Evolutionary conservation across 495 filamentous ascomycete species (phyloP), one percentile per base, ranked within the genome.

Genomic region (Penicillium soppii): DNA sequence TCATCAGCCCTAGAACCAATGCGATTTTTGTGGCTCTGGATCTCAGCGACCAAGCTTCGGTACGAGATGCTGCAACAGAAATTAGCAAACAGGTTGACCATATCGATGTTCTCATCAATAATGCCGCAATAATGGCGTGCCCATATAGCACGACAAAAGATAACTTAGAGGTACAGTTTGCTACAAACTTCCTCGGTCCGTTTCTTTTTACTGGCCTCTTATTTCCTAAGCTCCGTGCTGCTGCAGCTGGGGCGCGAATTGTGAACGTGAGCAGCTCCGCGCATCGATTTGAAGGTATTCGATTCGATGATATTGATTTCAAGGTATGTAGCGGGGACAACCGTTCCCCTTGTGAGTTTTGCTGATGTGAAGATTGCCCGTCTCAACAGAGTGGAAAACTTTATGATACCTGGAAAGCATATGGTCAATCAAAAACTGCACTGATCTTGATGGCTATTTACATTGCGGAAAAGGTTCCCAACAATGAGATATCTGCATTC

Each of bases 401-500:
- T 12, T 40, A 40, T 22, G 37, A 40, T 13, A 40, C 37, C 9
- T 40, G 37, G 37, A 40, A 40, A 40, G 37, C 37, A 40, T 40
- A 40, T 22, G 37, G 37, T 19, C 37, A 40, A 22, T 40, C 37
- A 19, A 40, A 40, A 9, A 40, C 37, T 22, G 37, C 37, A 19
- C 22, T 40, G 17, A 40, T 40, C 6, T 22, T 40, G 8, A 40
- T 40, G 37, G 20, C 37, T 13, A n/a, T 21, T 13, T 19, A 40
- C 19, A 20, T 40, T 5, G 37, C 37, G 10, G 22, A n/a, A 17
- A 7, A 22, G 13, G 10, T 40, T 3, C 37, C 37, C 19, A 12
- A 19, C 7, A 22, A 10, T 3, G 37, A 40, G 1, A 4, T 40
- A 2, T 7, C 37, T 23, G 19, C 20, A 12, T 40, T 22, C n/a